A percentile compares a stretch with the other conserved stretches of the same genome.
Conservation (phyloP, 805 yeast species). For the Zygosaccharomyces rouxii region DNA sequence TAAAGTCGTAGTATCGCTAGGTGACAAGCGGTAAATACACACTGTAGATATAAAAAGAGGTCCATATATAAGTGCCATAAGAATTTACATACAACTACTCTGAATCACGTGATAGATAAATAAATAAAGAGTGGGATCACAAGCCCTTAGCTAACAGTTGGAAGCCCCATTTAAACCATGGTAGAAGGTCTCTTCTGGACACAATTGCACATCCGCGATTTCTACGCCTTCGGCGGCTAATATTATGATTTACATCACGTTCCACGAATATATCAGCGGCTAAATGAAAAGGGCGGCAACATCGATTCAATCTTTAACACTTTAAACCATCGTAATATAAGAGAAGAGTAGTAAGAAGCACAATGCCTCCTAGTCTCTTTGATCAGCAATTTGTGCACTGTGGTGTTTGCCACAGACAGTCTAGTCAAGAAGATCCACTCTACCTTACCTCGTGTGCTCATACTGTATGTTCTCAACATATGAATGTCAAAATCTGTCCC, state of each 20-base stretch:
- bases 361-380: constrained; percentile 21
- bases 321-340: not conserved
- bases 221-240: not conserved
- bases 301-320: not conserved
- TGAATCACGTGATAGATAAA: too few species aligned
- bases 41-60: too few species aligned
- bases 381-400: constrained; percentile 35
- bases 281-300: constrained; percentile 9
- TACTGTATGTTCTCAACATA: constrained; percentile 34
- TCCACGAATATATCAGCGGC: constrained; percentile 11
- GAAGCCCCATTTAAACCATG: too few species aligned
- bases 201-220: not conserved
- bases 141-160: too few species aligned
- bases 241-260: not conserved
- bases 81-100: too few species aligned
- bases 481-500: constrained; percentile 16
- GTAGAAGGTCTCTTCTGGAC: too few species aligned
- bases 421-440: constrained; percentile 23
- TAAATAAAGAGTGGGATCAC: too few species aligned
- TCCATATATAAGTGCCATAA: too few species aligned
- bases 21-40: too few species aligned
- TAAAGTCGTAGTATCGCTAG: too few species aligned
- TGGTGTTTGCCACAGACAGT: constrained; percentile 31
- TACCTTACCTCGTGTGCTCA: constrained; percentile 40
- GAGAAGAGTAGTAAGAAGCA: not conserved